These are phyloP conservation scores for Aspergillus awamori DNA, from an alignment of 2,329 filamentous ascomycete genomes.

Conservation along the genomic window DNA sequence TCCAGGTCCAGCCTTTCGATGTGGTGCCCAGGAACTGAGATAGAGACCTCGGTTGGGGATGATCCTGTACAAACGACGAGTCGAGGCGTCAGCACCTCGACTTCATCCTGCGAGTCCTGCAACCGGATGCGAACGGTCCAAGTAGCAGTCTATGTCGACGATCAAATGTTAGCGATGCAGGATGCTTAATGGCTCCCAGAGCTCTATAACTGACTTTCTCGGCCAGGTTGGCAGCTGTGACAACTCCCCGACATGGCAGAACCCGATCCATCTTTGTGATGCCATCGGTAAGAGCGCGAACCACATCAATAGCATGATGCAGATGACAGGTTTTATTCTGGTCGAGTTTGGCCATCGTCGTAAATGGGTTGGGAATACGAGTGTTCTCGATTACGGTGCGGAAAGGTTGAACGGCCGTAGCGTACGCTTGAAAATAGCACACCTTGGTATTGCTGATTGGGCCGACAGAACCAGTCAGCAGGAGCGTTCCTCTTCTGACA, in stretches of 20 bases:
- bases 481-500: constrained; percentile 14
- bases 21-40: constrained; percentile 46
- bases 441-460: constrained; percentile 62
- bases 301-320: constrained; percentile 60
- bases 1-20: constrained; percentile 57
- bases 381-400: constrained; percentile 53
- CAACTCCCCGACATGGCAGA: constrained; percentile 35
- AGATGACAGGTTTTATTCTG: constrained; percentile 62
- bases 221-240: constrained; percentile 37
- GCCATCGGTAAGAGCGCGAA: constrained; percentile 49
- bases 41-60: constrained; percentile 48
- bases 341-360: constrained; percentile 55
- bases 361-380: constrained; percentile 57
- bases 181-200: neutral
- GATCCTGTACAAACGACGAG: constrained; percentile 64
- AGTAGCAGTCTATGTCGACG: constrained; percentile 26
- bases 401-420: constrained; percentile 57
- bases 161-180: constrained; percentile 17
- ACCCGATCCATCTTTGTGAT: constrained; percentile 42
- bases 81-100: constrained; percentile 44
- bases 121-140: constrained; percentile 39
- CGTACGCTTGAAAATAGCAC: constrained; percentile 61
- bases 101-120: constrained; percentile 30
- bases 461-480: constrained; percentile 17
- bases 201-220: constrained; percentile 31